Conservation (phyloP, 2,329 filamentous ascomycete genomes). For the Saccharata proteae region DNA sequence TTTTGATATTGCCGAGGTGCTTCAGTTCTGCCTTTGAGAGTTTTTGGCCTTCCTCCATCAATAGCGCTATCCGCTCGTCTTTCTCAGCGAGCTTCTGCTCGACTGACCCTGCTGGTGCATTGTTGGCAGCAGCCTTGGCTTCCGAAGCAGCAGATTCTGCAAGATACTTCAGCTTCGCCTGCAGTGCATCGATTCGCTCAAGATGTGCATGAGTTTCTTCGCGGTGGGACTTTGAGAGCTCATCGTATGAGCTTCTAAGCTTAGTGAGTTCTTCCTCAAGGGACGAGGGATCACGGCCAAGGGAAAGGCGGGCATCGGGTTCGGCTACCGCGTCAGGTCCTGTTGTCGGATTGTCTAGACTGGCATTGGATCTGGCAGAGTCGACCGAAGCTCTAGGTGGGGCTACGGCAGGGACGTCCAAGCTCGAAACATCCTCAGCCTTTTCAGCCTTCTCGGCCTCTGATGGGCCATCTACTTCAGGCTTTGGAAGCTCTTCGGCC, state of each 20-base stretch:
- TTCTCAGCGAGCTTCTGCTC: constrained; percentile 80
- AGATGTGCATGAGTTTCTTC: constrained; percentile 75
- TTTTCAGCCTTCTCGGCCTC: constrained; percentile 8
- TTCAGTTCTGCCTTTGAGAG: constrained; percentile 79
- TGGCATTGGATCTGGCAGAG: constrained; percentile 19
- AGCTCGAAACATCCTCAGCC: constrained; percentile 12
- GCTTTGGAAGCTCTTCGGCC: no score
- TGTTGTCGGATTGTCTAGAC: constrained; percentile 8
- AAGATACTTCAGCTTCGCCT: constrained; percentile 82
- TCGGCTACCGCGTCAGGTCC: constrained; percentile 1
- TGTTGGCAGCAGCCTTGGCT: constrained; percentile 55
- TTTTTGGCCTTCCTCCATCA: constrained; percentile 88
- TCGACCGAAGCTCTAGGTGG: constrained; percentile 23
- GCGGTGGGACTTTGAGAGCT: constrained; percentile 49
- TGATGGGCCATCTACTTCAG: no score
- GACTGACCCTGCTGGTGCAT: constrained; percentile 49
- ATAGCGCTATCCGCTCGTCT: constrained; percentile 75
- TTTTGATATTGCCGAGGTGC: constrained; percentile 71
- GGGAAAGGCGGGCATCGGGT: constrained; percentile 15
- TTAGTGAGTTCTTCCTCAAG: constrained; percentile 28
- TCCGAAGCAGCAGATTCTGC: constrained; percentile 66
- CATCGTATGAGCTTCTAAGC: constrained; percentile 38
- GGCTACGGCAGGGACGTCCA: constrained; percentile 3
- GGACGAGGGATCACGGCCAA: constrained; percentile 20
- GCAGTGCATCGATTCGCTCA: constrained; percentile 82